A percentile compares a stretch with the other conserved stretches of the same genome.
Conservation (phyloP, 345 rosid species). For the Pistacia vera region DNA sequence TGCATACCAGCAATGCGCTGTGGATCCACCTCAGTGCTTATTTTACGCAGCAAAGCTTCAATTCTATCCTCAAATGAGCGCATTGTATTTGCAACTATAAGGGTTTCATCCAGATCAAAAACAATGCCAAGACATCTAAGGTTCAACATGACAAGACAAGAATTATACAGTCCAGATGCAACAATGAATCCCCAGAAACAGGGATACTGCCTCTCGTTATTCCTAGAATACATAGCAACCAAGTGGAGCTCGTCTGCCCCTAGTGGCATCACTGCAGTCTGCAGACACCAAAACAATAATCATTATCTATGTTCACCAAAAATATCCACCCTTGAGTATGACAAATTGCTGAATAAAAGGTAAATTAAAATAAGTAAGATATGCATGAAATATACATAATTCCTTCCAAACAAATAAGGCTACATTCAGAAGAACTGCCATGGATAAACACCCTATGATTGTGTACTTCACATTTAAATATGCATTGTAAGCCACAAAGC, state of each 20-base stretch:
- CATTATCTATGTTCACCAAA: constrained; percentile 3
- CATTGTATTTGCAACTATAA: constrained; percentile 95
- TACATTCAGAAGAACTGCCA: background rate
- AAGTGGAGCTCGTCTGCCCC: constrained; percentile 91
- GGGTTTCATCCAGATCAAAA: constrained; percentile 98
- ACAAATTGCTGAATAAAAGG: background rate
- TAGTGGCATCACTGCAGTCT: constrained; percentile 88
- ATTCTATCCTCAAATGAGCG: constrained; percentile 94
- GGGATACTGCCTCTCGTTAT: constrained; percentile 50
- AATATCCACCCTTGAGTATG: background rate
- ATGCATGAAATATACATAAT: constrained; percentile 7
- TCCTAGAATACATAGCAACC: constrained; percentile 83
- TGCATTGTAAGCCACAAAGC: background rate
- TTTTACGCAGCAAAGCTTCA: constrained; percentile 75
- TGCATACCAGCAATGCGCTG: constrained; percentile 75
- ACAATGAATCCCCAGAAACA: constrained; percentile 93
- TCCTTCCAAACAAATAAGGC: background rate
- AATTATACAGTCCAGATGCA: constrained; percentile 68
- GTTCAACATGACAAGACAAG: constrained; percentile 88
- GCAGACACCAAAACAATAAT: constrained; percentile 32
- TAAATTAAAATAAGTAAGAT: background rate
- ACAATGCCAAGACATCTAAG: constrained; percentile 96
- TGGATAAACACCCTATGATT: background rate
- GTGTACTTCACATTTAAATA: background rate
- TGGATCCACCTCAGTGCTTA: constrained; percentile 69